phyloP scores from a whole-genome alignment of 2,329 filamentous ascomycete species.

The Hypoxylon sp. region DNA sequence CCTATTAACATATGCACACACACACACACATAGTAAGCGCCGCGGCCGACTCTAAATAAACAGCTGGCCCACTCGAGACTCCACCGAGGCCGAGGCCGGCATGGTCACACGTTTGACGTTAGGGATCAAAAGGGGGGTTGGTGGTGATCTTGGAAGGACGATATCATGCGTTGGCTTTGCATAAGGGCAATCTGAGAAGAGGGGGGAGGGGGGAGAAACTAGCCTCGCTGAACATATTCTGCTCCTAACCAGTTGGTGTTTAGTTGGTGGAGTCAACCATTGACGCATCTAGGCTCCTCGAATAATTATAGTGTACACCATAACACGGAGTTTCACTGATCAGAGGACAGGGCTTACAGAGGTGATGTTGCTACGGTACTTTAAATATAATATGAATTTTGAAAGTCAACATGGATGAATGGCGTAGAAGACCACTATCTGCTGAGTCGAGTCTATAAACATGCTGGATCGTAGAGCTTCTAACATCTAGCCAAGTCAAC shows the following conservation, averaged over 20 bases:
- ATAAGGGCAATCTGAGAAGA: background rate
- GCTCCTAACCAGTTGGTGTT: background rate
- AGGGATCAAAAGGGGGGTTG: background rate
- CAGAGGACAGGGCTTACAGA: background rate
- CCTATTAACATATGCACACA: background rate
- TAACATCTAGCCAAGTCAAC: no score
- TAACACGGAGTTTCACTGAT: background rate
- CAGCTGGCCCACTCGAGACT: background rate
- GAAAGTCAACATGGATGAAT: background rate
- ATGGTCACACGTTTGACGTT: background rate
- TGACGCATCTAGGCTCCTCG: background rate
- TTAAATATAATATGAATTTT: background rate
- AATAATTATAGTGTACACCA: background rate
- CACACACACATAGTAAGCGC: background rate
- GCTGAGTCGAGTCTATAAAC: background rate
- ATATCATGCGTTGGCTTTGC: constrained; percentile 4
- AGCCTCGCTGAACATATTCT: background rate
- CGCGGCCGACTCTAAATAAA: background rate
- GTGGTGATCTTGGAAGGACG: background rate
- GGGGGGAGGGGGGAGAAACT: background rate
- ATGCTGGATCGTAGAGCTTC: no score
- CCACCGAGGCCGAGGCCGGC: constrained; percentile 1
- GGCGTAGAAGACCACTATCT: background rate
- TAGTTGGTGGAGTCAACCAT: constrained; percentile 1
- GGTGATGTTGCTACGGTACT: no score